Evolutionary conservation across 345 rosid genomes (phyloP).

Genomic region (Triadica sebifera): DNA sequence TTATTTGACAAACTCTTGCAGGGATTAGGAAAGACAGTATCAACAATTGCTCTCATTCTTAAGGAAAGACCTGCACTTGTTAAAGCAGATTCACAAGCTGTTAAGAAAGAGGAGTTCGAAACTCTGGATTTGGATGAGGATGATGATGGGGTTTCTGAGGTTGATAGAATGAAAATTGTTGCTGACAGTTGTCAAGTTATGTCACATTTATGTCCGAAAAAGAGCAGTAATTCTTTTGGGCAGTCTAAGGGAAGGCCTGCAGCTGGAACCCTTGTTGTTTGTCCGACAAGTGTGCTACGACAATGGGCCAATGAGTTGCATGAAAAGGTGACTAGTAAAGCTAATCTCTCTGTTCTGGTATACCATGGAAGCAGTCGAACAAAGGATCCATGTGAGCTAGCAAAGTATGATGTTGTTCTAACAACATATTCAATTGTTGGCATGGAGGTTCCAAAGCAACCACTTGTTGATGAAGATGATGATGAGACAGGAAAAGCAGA

Average conservation of each 20-base stretch:
- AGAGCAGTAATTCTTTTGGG: conserved; percentile 25
- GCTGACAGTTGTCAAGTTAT: conserved; percentile 26
- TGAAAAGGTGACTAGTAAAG: conserved; percentile 68
- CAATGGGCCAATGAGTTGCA: conserved; percentile 91
- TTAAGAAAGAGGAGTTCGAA: conserved; percentile 46
- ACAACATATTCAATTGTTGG: conserved; percentile 95
- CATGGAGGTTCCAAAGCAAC: conserved; percentile 96
- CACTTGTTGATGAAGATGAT: conserved; percentile 56
- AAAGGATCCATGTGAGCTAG: conserved; percentile 74
- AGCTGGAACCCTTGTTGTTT: conserved; percentile 94
- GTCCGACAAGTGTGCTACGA: conserved; percentile 95
- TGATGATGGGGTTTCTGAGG: conserved; percentile 40
- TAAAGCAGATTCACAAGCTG: conserved; percentile 33
- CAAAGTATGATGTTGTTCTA: conserved; percentile 88
- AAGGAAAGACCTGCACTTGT: conserved; percentile 66
- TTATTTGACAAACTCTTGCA: conserved; percentile 35
- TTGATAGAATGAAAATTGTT: conserved; percentile 28
- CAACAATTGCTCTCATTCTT: conserved; percentile 91
- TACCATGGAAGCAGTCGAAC: conserved; percentile 93
- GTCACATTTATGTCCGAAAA: conserved; percentile 20
- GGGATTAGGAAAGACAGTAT: conserved; percentile 95
- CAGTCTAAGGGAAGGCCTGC: conserved; percentile 72
- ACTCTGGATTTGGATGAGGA: conserved; percentile 69
- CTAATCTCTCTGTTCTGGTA: conserved; percentile 69
- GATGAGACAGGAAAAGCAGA: conserved; percentile 53